Base-by-base conservation (phyloP, 768 basidiomycete genomes). In the Chlorophyllum brunneum region DNA sequence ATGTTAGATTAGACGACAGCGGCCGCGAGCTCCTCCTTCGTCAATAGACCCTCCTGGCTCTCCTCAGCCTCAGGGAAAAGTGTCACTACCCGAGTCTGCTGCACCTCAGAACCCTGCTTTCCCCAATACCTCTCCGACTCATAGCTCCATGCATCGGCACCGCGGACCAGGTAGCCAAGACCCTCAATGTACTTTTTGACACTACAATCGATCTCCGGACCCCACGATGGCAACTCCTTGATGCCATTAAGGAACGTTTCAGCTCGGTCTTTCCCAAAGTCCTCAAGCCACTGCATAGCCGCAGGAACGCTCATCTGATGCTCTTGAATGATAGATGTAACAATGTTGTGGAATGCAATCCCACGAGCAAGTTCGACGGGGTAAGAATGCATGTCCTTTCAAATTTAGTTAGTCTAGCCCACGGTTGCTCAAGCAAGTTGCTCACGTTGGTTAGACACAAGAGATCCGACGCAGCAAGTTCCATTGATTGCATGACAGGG, bases 351-450 rank as follows among this genome's bases (percentile, higher is more conserved):
- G 29, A 49, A 41, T 2, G 41, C 58, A 33, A 59, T 57, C 9
- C 60, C 61, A 1, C 53, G 40, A 8, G 59, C 54, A 22, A 57
- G 49, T 34, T 60, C 61, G 10, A 57, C 56, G 7, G 54, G 29
- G 38, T 63, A 63, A 2, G 63, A 63, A 38, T 54, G 48, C 30
- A 63, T 54, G 38, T 63, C 63, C 63, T 63, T 31, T 36, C 3
- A 27, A 23, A 38, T 16, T 8, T 11, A 2, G 13, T 46, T 9
- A 53, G 51, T 6, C 5, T 5, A 6, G 11, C 11, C 18, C 27
- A 3, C 26, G 41, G 16, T 27, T 15, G 34, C 1, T 23, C 5
- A 45, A 46, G 26, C 26, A 13, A 18, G 13, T 5, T 2, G 47
- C 59, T 45, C 18, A 62, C 61, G 16, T 60, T 62, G 23, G 45